Conservation (phyloP, 371 early-diverging fungal species). For the Lichtheimia ramosa region DNA sequence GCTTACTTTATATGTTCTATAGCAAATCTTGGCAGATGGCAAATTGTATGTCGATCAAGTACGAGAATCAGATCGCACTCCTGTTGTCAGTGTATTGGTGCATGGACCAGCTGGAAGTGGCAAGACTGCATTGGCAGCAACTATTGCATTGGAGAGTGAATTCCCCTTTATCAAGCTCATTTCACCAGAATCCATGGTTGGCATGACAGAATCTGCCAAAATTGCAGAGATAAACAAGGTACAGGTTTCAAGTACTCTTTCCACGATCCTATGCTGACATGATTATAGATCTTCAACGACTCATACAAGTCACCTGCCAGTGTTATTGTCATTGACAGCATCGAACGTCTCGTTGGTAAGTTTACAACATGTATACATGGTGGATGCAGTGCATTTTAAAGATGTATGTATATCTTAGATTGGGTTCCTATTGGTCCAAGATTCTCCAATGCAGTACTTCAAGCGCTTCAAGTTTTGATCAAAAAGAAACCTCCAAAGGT, state of each 20-base stretch:
- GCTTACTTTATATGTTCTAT: slow-evolving; percentile 1
- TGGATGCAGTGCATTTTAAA: background rate
- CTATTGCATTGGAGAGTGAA: slow-evolving; percentile 90
- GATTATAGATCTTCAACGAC: slow-evolving; percentile 81
- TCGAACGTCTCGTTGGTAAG: slow-evolving; percentile 90
- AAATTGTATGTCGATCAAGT: slow-evolving; percentile 88
- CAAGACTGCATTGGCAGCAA: slow-evolving; percentile 98
- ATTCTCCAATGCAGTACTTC: slow-evolving; percentile 96
- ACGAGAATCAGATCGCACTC: slow-evolving; percentile 78
- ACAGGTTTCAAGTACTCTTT: background rate
- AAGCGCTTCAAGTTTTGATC: slow-evolving; percentile 90
- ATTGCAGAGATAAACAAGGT: slow-evolving; percentile 91
- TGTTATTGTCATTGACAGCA: slow-evolving; percentile 96
- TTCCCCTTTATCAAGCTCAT: slow-evolving; percentile 99
- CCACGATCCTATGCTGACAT: background rate
- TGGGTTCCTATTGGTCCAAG: slow-evolving; percentile 99
- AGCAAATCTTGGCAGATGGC: slow-evolving; percentile 81
- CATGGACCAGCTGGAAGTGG: slow-evolving; percentile 93
- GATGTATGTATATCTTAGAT: slow-evolving; percentile 50
- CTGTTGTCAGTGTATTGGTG: slow-evolving; percentile 84
- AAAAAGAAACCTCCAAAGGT: slow-evolving; percentile 91
- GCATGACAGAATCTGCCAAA: slow-evolving; percentile 92
- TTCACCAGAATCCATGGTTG: slow-evolving; percentile 97
- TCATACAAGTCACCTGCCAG: slow-evolving; percentile 97
- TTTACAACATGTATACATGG: background rate